phyloP scores from a whole-genome alignment of 2,329 filamentous ascomycete genomes.

The Epichloe typhina region DNA sequence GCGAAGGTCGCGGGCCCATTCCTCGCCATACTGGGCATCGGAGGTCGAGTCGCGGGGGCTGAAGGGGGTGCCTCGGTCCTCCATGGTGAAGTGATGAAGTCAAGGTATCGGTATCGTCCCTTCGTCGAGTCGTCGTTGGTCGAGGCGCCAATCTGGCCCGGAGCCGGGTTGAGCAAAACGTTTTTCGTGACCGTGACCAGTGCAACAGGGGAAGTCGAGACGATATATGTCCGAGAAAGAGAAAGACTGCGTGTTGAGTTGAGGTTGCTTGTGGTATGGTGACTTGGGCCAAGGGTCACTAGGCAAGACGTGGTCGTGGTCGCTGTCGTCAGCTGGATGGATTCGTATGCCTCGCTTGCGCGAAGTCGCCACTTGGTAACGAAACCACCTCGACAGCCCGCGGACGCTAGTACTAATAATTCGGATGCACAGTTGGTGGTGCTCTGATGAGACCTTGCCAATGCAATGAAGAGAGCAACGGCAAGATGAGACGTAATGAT shows the following conservation, averaged over 20 bases:
- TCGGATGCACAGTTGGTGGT: neutral
- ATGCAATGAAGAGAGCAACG: neutral
- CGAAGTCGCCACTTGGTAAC: slow-evolving; percentile 5
- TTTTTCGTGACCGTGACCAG: neutral
- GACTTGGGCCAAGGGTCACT: neutral
- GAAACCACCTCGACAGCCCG: neutral
- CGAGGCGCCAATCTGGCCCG: neutral
- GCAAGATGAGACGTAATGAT: neutral
- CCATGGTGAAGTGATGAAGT: slow-evolving; percentile 18
- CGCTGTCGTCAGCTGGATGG: slow-evolving; percentile 8
- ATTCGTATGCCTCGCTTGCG: slow-evolving; percentile 4
- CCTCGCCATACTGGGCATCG: slow-evolving; percentile 45
- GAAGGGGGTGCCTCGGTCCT: slow-evolving; percentile 24
- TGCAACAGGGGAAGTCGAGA: neutral
- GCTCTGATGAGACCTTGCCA: neutral
- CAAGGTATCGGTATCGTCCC: neutral
- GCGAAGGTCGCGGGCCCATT: slow-evolving; percentile 66
- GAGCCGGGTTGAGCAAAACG: neutral
- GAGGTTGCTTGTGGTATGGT: neutral
- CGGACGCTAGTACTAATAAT: neutral
- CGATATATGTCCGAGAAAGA: neutral
- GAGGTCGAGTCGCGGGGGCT: slow-evolving; percentile 14
- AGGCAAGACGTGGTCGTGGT: slow-evolving; percentile 4
- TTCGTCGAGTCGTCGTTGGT: neutral
- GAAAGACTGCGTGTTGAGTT: neutral